phyloP scores from a whole-genome alignment of 805 yeast species.

The Sporopachydermia quercuum region DNA sequence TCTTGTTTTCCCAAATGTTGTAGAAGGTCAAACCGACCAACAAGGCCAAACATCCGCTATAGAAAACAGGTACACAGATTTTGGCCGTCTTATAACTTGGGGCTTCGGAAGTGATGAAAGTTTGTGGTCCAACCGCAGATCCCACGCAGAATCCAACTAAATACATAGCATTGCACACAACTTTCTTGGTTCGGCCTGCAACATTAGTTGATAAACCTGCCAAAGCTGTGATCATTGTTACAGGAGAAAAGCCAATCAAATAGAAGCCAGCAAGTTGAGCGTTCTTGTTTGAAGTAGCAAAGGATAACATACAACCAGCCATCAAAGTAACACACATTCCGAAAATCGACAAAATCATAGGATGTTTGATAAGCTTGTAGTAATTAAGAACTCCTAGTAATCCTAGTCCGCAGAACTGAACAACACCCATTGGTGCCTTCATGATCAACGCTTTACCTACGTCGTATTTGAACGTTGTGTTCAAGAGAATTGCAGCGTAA shows the following conservation, averaged over 20 bases:
- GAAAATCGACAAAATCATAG: slow-evolving; percentile 12
- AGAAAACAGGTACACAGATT: slow-evolving; percentile 2
- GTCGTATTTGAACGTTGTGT: slow-evolving; percentile 28
- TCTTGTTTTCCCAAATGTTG: slow-evolving; percentile 1
- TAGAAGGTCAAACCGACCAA: neutral
- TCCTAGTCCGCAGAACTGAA: slow-evolving; percentile 9
- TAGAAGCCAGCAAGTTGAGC: slow-evolving; percentile 27
- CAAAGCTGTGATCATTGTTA: slow-evolving; percentile 20
- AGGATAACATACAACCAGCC: slow-evolving; percentile 30
- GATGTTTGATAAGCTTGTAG: slow-evolving; percentile 11
- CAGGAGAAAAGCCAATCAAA: slow-evolving; percentile 22
- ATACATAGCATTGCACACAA: slow-evolving; percentile 40
- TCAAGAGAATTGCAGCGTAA: slow-evolving; percentile 30
- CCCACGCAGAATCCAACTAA: slow-evolving; percentile 57
- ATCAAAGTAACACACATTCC: slow-evolving; percentile 16
- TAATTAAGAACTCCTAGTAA: neutral
- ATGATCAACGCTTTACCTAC: slow-evolving; percentile 25
- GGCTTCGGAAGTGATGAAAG: slow-evolving; percentile 42
- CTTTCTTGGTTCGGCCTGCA: slow-evolving; percentile 65
- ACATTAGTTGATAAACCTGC: slow-evolving; percentile 31
- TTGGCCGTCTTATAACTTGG: slow-evolving; percentile 46
- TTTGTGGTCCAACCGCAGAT: slow-evolving; percentile 60
- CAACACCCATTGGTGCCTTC: slow-evolving; percentile 33
- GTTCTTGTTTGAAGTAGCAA: slow-evolving; percentile 19
- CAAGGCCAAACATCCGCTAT: slow-evolving; percentile 5